Percentiles rank a stretch among this genome's conserved stretches.
phyloP scores from a whole-genome alignment of 164 flowering plant genomes.

The Cinnamomum chago region DNA sequence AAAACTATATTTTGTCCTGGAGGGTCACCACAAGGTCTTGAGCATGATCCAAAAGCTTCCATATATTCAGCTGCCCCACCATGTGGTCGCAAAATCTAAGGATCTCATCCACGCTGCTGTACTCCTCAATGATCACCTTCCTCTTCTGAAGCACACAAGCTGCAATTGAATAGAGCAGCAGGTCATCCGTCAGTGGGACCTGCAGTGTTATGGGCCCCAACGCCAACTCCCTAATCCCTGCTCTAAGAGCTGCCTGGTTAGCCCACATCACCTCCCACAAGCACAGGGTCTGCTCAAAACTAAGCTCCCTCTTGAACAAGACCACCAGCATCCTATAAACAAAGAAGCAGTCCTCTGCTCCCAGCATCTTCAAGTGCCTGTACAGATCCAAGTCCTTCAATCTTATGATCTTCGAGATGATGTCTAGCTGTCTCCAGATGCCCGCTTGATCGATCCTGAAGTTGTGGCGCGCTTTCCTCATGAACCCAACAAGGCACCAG shows the following conservation, averaged over 20 bases:
- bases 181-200: conserved; percentile 90
- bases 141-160: conserved; percentile 86
- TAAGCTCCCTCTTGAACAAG: conserved; percentile 80
- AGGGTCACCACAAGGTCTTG: conserved; percentile 75
- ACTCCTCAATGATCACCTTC: conserved; percentile 79
- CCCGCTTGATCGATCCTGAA: conserved; percentile 90
- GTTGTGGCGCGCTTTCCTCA: conserved; percentile 91
- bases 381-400: conserved; percentile 80
- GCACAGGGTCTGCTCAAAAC: conserved; percentile 79
- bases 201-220: conserved; percentile 74
- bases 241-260: conserved; percentile 84
- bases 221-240: conserved; percentile 73
- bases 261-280: conserved; percentile 99
- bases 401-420: conserved; percentile 79
- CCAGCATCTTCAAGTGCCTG: conserved; percentile 75
- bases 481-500: conserved; percentile 97
- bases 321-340: conserved; percentile 98
- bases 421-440: conserved; percentile 70
- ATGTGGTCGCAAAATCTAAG: conserved; percentile 81
- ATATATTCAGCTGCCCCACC: conserved; percentile 84
- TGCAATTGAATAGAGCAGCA: conserved; percentile 85
- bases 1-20: conserved; percentile 57
- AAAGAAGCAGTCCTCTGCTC: conserved; percentile 91
- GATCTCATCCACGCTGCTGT: conserved; percentile 91
- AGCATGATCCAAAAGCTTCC: conserved; percentile 94